Conservation (phyloP, 257 asterid species). For the Jacaranda copaia region DNA sequence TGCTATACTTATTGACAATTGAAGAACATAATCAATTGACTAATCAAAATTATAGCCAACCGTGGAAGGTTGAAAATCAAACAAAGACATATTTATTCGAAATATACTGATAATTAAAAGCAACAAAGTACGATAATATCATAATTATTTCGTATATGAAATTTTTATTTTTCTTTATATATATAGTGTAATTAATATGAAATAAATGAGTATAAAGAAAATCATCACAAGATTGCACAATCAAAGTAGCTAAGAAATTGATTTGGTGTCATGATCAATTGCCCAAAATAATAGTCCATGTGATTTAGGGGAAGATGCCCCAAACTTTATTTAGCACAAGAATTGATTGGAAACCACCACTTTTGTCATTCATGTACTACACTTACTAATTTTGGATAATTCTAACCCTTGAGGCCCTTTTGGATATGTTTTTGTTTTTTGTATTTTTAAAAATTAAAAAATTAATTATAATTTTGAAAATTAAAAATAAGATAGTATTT, state of each 20-base stretch:
- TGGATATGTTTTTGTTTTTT: too few species aligned
- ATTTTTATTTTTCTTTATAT: neutral
- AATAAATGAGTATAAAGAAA: neutral
- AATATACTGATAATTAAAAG: too few species aligned
- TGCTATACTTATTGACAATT: too few species aligned
- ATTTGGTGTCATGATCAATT: slow-evolving; percentile 27
- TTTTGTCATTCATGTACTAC: neutral
- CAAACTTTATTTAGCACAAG: slow-evolving; percentile 24
- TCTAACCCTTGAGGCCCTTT: too few species aligned
- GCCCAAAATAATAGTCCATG: neutral
- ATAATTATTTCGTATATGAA: neutral
- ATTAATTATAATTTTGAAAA: too few species aligned
- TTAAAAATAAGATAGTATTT: too few species aligned
- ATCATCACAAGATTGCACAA: neutral
- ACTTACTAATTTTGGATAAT: slow-evolving; percentile 11
- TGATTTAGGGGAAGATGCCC: slow-evolving; percentile 11
- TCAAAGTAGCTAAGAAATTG: neutral
- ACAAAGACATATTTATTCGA: too few species aligned
- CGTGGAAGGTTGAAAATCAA: too few species aligned
- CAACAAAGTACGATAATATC: too few species aligned
- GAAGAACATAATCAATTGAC: too few species aligned
- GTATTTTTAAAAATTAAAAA: too few species aligned
- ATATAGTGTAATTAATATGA: neutral
- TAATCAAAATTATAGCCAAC: too few species aligned
- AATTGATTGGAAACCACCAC: slow-evolving; percentile 35